Evolutionary conservation across 2,329 filamentous ascomycete species (phyloP), one percentile per base, ranked within the genome.

Genomic region (Fusarium musae): DNA sequence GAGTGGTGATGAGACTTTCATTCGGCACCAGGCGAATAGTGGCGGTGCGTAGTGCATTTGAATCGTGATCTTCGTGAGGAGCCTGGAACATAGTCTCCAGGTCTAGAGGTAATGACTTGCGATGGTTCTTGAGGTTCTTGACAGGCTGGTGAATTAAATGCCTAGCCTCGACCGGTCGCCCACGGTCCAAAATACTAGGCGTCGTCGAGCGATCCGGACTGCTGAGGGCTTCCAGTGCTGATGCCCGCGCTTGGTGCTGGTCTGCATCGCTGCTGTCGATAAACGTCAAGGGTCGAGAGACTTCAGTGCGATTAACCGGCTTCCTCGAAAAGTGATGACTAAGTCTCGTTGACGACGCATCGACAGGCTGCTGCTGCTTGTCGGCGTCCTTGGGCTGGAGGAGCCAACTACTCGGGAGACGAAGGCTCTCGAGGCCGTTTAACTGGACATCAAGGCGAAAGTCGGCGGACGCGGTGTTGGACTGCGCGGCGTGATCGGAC

Each of bases 61-160:
- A 23, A 16, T 39, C 39, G 23, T 54, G 47, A 5, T 62, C 53
- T 44, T 70, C 52, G 23, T 42, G 54, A n/a, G 60, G 44, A 9
- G 30, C 46, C 32, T 63, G 53, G 16, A 43, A 54, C 23, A 60
- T 54, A 16, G 63, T 44, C 52, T 66, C 63, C 39, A 69, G 54
- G 53, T 70, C 67, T 54, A 70, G 43, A 10, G 66, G 67, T 5
- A 70, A 36, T 32, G 67, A 70, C 37, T 70, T 70, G 40, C 67
- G 67, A 37, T 70, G 47, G 28, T 42, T 44, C 56, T 56, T 69
- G 13, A 36, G 23, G 17, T 17, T 34, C 34, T 57, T 58, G 15
- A 6, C 44, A 40, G 67, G 67, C 15, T 70, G 67, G 15, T 47
- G 67, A 50, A 70, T 70, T 30, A 70, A 50, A 66, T 70, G 66